Percentiles rank a stretch among this genome's conserved stretches.
Evolutionary conservation across 2,329 filamentous ascomycete genomes (phyloP).

Genomic region (Coniochaeta sp.): DNA sequence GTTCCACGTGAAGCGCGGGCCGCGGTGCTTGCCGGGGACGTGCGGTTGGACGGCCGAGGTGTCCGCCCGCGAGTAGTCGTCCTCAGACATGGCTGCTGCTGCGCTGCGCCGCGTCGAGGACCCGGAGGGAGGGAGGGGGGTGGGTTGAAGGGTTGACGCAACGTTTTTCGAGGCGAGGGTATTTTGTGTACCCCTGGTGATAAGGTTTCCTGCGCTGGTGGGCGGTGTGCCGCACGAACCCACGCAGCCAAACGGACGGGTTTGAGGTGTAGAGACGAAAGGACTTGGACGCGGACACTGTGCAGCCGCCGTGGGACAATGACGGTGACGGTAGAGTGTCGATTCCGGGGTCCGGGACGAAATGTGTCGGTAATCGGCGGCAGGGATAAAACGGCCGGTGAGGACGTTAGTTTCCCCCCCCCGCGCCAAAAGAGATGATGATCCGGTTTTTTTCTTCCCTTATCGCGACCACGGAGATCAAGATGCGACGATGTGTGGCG

Average conservation of each 20-base stretch:
- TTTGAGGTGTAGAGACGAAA: background rate
- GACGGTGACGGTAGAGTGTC: background rate
- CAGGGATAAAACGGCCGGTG: background rate
- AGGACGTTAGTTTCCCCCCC: too few species aligned
- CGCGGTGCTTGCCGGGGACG: constrained; percentile 20
- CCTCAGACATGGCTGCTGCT: constrained; percentile 24
- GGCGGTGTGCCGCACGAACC: background rate
- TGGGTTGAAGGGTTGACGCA: too few species aligned
- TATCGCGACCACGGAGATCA: background rate
- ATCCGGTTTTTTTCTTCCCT: background rate
- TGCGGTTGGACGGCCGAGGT: constrained; percentile 5
- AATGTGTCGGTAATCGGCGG: background rate
- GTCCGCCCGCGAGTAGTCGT: constrained; percentile 17
- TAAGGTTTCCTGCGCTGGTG: background rate
- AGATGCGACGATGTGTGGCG: background rate
- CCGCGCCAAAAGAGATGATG: background rate
- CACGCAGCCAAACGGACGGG: background rate
- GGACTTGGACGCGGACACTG: background rate
- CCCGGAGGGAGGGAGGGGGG: background rate
- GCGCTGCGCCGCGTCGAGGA: background rate
- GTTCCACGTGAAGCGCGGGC: constrained; percentile 54
- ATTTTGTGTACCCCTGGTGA: background rate
- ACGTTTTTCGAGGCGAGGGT: background rate
- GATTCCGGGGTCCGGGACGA: background rate
- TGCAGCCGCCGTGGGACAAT: background rate